A percentile compares a stretch with the other conserved stretches of the same genome.
These are phyloP conservation scores for Sclerotinia trifoliorum DNA, from an alignment of 2,329 filamentous ascomycete genomes.

Conservation along the genomic window DNA sequence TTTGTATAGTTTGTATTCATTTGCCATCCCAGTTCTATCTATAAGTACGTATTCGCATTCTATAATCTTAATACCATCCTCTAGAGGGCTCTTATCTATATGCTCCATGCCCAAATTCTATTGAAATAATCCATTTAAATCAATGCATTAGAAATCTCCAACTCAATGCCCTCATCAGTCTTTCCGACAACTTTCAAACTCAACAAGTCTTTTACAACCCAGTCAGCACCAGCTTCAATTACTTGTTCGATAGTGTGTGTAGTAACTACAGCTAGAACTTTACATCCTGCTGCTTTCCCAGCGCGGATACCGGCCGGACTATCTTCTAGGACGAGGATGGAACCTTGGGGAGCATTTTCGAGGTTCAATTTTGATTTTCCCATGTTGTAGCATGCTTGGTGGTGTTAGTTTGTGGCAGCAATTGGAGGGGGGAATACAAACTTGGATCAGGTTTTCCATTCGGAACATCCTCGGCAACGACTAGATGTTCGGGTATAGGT, in stretches of 20 bases:
- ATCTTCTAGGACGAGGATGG: slow-evolving; percentile 65
- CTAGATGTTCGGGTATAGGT: slow-evolving; percentile 62
- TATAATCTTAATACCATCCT: background rate
- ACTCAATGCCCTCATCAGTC: slow-evolving; percentile 43
- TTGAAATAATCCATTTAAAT: background rate
- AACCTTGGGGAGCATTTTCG: slow-evolving; percentile 27
- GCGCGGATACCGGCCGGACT: slow-evolving; percentile 66
- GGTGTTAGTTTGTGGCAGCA: background rate
- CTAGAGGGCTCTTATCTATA: background rate
- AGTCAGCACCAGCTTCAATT: slow-evolving; percentile 63
- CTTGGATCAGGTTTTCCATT: slow-evolving; percentile 73
- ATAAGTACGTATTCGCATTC: too few species aligned
- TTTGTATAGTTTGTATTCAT: too few species aligned
- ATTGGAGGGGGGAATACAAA: background rate
- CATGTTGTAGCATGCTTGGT: slow-evolving; percentile 61
- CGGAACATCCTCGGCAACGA: slow-evolving; percentile 73
- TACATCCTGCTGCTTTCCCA: slow-evolving; percentile 69
- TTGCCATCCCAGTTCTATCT: too few species aligned
- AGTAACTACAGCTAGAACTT: slow-evolving; percentile 64
- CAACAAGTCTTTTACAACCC: slow-evolving; percentile 64
- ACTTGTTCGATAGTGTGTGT: slow-evolving; percentile 62
- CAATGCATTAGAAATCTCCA: slow-evolving; percentile 36
- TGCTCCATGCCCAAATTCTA: background rate
- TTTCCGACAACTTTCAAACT: slow-evolving; percentile 55
- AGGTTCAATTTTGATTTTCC: slow-evolving; percentile 62